Base-by-base conservation (phyloP, 2,329 filamentous ascomycete genomes). In the Lanzia echinophila region DNA sequence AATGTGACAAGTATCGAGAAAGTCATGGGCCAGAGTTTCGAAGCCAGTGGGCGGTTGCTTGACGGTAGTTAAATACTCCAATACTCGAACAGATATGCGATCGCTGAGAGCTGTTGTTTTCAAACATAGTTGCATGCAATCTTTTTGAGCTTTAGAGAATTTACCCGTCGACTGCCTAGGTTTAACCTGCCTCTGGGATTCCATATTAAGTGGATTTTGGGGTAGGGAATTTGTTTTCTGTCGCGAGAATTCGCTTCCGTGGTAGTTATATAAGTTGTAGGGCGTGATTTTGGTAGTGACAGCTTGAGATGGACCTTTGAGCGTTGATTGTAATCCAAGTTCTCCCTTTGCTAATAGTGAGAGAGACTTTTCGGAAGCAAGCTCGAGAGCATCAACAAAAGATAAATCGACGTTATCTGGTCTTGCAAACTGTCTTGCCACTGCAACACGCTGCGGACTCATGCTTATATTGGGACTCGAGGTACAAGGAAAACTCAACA, bases 1-100 rank as follows among this genome's bases (percentile, higher is more conserved):
- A 41, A 83, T 79, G 51, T 82, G 78, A 65, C 80, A 84, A 5
- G 82, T 79, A 53, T 87, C 83, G 55, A 88, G 75, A 63, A 87
- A 86, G 59, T 84, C 82, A 57, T 78, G 76, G 10, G 84, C 82
- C 19, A 88, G 74, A 24, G 74, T 70, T 55, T 79, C 76, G 66
- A 85, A 81, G 32, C 79, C 78, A 49, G 75, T 70, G 0, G 78
- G 77, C 34, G 77, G 73, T 34, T 75, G 70, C 61, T 79, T 81
- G 55, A 76, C 74, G 4, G 77, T 75, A 52, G 77, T 79, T 20
- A 84, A 73, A 58, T 83, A 85, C 65, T 86, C 82, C 39, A 85
- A 74, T 72, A 84, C 79, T 59, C 77, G 79, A 45, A 85, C 78
- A 0, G 83, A 79, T 60, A 87, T 84, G 57, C 75, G 77, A 66